Base-by-base conservation (phyloP, 2,329 filamentous ascomycete species). In the Pestalotiopsis sp. region DNA sequence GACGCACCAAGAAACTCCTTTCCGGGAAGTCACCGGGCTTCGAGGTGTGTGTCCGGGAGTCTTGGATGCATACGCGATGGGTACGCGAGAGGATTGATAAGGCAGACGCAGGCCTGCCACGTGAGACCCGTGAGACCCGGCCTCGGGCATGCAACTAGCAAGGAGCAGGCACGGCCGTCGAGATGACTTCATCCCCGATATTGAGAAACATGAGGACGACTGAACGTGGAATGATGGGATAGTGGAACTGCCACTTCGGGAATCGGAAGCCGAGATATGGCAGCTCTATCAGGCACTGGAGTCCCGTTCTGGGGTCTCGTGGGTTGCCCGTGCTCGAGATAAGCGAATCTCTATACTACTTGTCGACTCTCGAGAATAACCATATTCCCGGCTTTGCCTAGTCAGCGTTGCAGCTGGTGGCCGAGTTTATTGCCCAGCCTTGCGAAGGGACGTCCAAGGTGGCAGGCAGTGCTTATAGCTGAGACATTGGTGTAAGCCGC, bases 11-110 rank as follows among this genome's bases (percentile, higher is more conserved):
- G 14, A 17, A 31, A 31, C 31, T 57, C 64, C 64, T 56, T 66
- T 66, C 27, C 64, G 64, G 45, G 64, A 66, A 66, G 64, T 66
- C 64, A 66, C 61, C 23, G 25, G n/a, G n/a, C 14, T 45, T 20
- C 61, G 2, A 45, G 40, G 25, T 64, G n/a, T 52, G 40, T 23
- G 27, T 62, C 17, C 27, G 20, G 27, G 9, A 40, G 58, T 25
- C 58, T 14, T 36, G 27, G 31, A 40, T 64, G 61, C 61, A 64
- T 45, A 49, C 38, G 38, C 61, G 61, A 64, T 41, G 31, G 23
- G 23, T 14, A 36, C 13, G 57, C 57, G 31, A 62, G 38, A 31
- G 20, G 23, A 64, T 13, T n/a, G n/a, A 40, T 40, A 45, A 27
- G 40, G 61, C 12, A 38, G 36, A 36, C 25, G 13, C 61, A 64